Evolutionary conservation across 371 early-diverging fungal genomes (phyloP).

Genomic region (Zancudomyces culisetae): DNA sequence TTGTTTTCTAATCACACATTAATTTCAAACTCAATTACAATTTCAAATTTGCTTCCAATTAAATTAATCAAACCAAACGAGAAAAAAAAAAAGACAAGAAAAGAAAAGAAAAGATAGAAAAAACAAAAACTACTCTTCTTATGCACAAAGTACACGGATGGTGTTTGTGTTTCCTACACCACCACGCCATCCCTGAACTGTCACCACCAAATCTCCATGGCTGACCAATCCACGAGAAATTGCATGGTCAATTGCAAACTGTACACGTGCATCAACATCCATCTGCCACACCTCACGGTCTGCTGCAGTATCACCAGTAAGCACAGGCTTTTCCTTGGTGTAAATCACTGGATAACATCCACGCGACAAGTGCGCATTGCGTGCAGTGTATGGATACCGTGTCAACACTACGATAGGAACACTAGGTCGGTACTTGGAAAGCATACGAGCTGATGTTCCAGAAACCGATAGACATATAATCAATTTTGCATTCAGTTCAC

Average conservation of each 20-base stretch:
- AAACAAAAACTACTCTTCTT: slow-evolving; percentile 8
- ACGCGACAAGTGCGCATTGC: slow-evolving; percentile 68
- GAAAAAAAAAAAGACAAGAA: no score
- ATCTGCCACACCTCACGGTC: slow-evolving; percentile 54
- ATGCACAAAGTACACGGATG: slow-evolving; percentile 44
- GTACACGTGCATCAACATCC: slow-evolving; percentile 61
- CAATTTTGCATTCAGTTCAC: slow-evolving; percentile 67
- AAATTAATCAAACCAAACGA: no score
- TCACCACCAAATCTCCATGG: slow-evolving; percentile 48
- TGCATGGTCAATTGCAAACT: slow-evolving; percentile 44
- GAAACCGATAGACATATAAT: slow-evolving; percentile 75
- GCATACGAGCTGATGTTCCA: slow-evolving; percentile 73
- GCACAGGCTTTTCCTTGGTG: slow-evolving; percentile 23
- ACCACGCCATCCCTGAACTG: slow-evolving; percentile 66
- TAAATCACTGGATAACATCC: slow-evolving; percentile 86
- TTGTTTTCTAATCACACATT: no score
- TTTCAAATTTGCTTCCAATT: no score
- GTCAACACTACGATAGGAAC: slow-evolving; percentile 86
- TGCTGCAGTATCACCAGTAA: slow-evolving; percentile 10
- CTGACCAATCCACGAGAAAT: slow-evolving; percentile 38
- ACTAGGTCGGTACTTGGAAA: slow-evolving; percentile 87
- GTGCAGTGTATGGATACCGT: slow-evolving; percentile 60
- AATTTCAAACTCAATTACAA: no score
- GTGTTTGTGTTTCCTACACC: slow-evolving; percentile 72
- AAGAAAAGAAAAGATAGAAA: no score